These are phyloP conservation scores for Xylaria sp. DNA, from an alignment of 2,329 filamentous ascomycete species.

Conservation along the genomic window DNA sequence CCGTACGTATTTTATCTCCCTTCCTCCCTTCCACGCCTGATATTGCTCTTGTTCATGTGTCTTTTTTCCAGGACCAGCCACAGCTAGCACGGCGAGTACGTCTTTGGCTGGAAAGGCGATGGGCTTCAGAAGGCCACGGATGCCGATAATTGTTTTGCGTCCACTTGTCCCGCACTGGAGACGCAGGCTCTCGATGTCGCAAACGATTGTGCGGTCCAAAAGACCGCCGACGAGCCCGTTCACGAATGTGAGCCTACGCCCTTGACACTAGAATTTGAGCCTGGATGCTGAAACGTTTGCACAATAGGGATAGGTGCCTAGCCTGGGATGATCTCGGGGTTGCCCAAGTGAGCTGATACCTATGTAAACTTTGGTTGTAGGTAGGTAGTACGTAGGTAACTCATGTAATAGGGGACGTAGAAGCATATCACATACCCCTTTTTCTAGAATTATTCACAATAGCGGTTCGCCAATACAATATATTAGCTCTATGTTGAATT, in stretches of 20 bases:
- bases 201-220: conserved; percentile 13
- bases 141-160: conserved; percentile 9
- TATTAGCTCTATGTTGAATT: no score
- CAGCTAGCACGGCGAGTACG: conserved; percentile 20
- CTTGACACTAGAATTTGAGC: no score
- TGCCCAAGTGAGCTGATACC: no score
- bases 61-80: conserved; percentile 7
- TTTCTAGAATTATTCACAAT: no score
- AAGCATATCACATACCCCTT: no score
- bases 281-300: no score
- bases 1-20: conserved; percentile 18
- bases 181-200: conserved; percentile 12
- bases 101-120: conserved; percentile 17
- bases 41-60: neutral
- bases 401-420: no score
- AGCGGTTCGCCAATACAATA: no score
- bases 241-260: conserved; percentile 22
- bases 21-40: neutral
- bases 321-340: no score
- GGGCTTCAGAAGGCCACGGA: conserved; percentile 15
- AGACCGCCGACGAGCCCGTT: conserved; percentile 11
- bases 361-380: no score
- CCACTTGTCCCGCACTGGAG: conserved; percentile 9
- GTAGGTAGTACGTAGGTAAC: no score
- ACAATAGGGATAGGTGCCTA: no score